Evolutionary conservation across 2,329 filamentous ascomycete genomes (phyloP).

Genomic region (Cordyceps militaris): DNA sequence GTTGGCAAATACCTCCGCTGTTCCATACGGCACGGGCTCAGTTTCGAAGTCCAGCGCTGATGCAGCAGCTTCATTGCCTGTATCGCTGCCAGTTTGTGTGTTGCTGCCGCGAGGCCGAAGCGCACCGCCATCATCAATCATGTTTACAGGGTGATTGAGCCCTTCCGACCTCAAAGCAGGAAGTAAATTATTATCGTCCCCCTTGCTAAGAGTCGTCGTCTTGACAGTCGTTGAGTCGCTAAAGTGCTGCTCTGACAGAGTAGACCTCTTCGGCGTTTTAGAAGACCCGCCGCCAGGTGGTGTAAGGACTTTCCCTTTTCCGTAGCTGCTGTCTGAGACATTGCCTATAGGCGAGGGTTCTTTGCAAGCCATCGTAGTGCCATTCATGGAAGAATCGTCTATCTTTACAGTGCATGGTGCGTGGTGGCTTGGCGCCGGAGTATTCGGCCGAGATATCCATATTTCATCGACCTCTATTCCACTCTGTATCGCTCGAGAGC

Average conservation of each 20-base stretch:
- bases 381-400: slow-evolving; percentile 7
- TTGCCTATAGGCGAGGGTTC: background rate
- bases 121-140: background rate
- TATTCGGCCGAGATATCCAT: slow-evolving; percentile 56
- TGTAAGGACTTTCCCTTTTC: slow-evolving; percentile 18
- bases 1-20: slow-evolving; percentile 9
- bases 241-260: slow-evolving; percentile 2
- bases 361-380: background rate
- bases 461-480: slow-evolving; percentile 82
- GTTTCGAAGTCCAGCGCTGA: background rate
- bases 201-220: too few relatives aligned
- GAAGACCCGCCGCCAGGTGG: background rate
- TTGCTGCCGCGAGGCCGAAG: background rate
- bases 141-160: background rate
- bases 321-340: background rate
- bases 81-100: background rate
- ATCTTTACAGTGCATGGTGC: slow-evolving; percentile 21
- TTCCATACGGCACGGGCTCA: background rate
- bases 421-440: slow-evolving; percentile 25
- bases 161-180: background rate
- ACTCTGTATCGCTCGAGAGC: slow-evolving; percentile 74
- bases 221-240: background rate
- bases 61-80: background rate
- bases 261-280: background rate
- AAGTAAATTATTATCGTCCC: background rate